Evolutionary conservation across 2,329 filamentous ascomycete species (phyloP).

Genomic region (Fusarium anthophilum): DNA sequence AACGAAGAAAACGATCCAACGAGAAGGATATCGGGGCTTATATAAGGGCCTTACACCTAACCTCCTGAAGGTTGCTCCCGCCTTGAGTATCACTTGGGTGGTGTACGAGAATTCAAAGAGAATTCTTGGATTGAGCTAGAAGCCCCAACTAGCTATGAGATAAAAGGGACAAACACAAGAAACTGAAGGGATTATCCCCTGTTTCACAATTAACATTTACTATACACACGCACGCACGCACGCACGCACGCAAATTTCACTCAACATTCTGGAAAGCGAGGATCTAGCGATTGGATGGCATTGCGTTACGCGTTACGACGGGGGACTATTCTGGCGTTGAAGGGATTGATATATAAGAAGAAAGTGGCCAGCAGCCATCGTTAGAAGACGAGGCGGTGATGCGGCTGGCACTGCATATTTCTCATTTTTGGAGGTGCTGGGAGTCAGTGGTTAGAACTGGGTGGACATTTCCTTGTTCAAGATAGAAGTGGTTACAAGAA

Average conservation of each 20-base stretch:
- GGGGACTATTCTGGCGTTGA: constrained; percentile 37
- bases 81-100: constrained; percentile 94
- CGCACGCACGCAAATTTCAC: constrained; percentile 21
- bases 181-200: not conserved
- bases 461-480: constrained; percentile 32
- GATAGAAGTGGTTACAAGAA: constrained; percentile 32
- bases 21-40: constrained; percentile 85
- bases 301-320: constrained; percentile 38
- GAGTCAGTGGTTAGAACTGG: constrained; percentile 41
- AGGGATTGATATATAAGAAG: constrained; percentile 37
- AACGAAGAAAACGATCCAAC: constrained; percentile 79
- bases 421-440: constrained; percentile 29
- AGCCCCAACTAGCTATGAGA: not conserved
- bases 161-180: constrained; percentile 4
- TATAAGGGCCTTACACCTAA: constrained; percentile 98
- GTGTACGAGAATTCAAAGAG: constrained; percentile 92
- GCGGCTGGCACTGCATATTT: constrained; percentile 20
- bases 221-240: constrained; percentile 18
- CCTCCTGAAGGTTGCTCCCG: constrained; percentile 93
- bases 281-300: constrained; percentile 42
- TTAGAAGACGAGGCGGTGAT: constrained; percentile 1
- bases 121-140: constrained; percentile 64
- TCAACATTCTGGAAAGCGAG: constrained; percentile 41
- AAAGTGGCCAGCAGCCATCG: constrained; percentile 5
- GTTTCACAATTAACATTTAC: constrained; percentile 22